Base-by-base conservation (phyloP, 306 rosid genomes). In the Psophocarpus tetragonolobus region DNA sequence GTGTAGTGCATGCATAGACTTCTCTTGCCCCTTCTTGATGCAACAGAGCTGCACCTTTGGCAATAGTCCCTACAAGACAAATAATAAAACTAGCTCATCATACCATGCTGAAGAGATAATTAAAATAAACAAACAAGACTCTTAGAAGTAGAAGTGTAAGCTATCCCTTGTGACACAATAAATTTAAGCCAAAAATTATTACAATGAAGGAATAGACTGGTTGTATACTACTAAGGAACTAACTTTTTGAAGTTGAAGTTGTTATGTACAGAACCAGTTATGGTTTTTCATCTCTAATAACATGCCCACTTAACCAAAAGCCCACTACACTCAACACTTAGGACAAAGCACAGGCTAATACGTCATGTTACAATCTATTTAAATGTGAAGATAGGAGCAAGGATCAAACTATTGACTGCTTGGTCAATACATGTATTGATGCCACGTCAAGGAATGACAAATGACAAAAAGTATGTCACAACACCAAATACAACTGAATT, bases 21-120 rank as follows among this genome's bases (percentile, higher is more conserved):
- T 93, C 98, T 86, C 97, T 87, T 48, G 97, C 98, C 64, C 98
- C 98, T 82, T 87, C 98, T 85, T 93, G 98, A 84, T 93, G 98
- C 80, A 93, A 89, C n/a, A 93, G 85, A 33, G 88, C 91, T 47
- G 98, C 98, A 82, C 98, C 98, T 85, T 93, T 91, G 51, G 90
- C 69, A 71, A 93, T 91, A 51, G 98, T 93, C 69, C 98, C 98
- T 91, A 68, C 35, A 82, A 70, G 74, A 77, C 38, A 81, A 79
- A 73, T 60, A 64, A 67, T 13, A 74, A 36, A 61, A 81, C 69
- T 41, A 18, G 17, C 41, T n/a, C 68, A 48, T 26, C 29, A 47
- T 76, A 47, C 75, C 65, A 71, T 71, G 68, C 72, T 71, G 23
- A 65, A 71, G 45, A 71, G 64, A 63, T 20, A 62, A 60, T 47